Evolutionary conservation across 768 basidiomycete species (phyloP).

Genomic region (Russula lepida): DNA sequence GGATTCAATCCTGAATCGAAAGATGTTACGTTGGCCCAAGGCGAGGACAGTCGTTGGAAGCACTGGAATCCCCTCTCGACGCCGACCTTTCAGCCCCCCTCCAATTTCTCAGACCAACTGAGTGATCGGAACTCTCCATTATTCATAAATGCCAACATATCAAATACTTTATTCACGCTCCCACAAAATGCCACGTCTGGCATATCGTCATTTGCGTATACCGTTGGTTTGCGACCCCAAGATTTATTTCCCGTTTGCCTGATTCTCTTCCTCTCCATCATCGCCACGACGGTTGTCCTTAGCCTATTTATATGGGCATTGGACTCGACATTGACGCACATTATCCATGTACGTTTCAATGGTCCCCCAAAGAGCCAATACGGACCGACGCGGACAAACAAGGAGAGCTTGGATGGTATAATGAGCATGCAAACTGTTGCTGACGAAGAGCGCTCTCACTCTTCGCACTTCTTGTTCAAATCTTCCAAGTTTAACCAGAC

Average conservation of each 20-base stretch:
- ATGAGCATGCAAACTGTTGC: slow-evolving; percentile 18
- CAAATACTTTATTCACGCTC: slow-evolving; percentile 70
- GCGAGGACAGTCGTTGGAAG: slow-evolving; percentile 31
- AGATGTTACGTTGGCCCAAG: slow-evolving; percentile 70
- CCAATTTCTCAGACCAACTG: slow-evolving; percentile 67
- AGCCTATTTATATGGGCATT: slow-evolving; percentile 66
- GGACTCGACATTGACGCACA: slow-evolving; percentile 44
- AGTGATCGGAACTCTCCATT: slow-evolving; percentile 63
- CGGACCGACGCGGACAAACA: slow-evolving; percentile 34
- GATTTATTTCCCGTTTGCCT: slow-evolving; percentile 80
- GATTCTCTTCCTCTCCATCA: slow-evolving; percentile 72
- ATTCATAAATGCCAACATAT: slow-evolving; percentile 57
- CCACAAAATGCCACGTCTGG: slow-evolving; percentile 55
- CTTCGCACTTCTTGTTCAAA: slow-evolving; percentile 34
- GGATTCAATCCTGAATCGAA: background rate
- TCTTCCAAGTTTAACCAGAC: slow-evolving; percentile 33
- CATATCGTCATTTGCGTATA: slow-evolving; percentile 75
- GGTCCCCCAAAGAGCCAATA: slow-evolving; percentile 27
- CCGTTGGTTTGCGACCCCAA: slow-evolving; percentile 72
- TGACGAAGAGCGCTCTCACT: slow-evolving; percentile 47
- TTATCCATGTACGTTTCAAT: slow-evolving; percentile 25
- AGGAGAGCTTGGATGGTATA: slow-evolving; percentile 40
- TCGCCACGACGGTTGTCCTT: slow-evolving; percentile 60
- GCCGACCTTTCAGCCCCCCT: slow-evolving; percentile 52
- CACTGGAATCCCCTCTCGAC: slow-evolving; percentile 66